Evolutionary conservation across 805 yeast genomes (phyloP).

Genomic region (Kodamaea sagamina): DNA sequence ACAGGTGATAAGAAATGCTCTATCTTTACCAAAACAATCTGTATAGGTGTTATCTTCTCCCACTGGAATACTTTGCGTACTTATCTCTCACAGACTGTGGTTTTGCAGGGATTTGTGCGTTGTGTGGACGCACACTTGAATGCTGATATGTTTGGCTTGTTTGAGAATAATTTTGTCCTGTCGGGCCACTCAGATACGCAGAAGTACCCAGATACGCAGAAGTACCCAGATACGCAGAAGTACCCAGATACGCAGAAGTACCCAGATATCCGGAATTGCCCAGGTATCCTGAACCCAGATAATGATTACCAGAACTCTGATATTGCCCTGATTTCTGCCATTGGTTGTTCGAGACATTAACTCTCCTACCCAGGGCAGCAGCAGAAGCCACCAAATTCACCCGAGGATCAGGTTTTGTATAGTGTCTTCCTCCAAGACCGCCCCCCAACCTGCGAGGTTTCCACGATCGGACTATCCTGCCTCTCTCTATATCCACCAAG

Average conservation of each 20-base stretch:
- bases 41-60: not conserved
- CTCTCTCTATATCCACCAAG: slow-evolving; percentile 73
- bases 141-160: not conserved
- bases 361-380: slow-evolving; percentile 30
- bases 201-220: not conserved
- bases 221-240: not conserved
- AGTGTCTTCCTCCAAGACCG: slow-evolving; percentile 86
- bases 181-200: not conserved
- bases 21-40: too few relatives aligned
- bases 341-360: slow-evolving; percentile 10
- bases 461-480: slow-evolving; percentile 66
- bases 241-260: not conserved
- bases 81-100: slow-evolving; percentile 24
- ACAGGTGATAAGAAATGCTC: too few relatives aligned
- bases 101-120: slow-evolving; percentile 6
- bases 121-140: slow-evolving; percentile 4
- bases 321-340: not conserved
- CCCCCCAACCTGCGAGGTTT: slow-evolving; percentile 82
- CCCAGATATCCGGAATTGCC: slow-evolving; percentile 1
- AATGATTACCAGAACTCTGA: not conserved
- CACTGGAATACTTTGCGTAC: slow-evolving; percentile 24
- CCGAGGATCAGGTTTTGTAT: slow-evolving; percentile 39
- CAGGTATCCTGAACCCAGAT: not conserved
- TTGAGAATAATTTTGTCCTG: not conserved
- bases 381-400: slow-evolving; percentile 35